These are phyloP conservation scores for Elasticomyces elasticus DNA, from an alignment of 495 filamentous ascomycete genomes.

Conservation along the genomic window DNA sequence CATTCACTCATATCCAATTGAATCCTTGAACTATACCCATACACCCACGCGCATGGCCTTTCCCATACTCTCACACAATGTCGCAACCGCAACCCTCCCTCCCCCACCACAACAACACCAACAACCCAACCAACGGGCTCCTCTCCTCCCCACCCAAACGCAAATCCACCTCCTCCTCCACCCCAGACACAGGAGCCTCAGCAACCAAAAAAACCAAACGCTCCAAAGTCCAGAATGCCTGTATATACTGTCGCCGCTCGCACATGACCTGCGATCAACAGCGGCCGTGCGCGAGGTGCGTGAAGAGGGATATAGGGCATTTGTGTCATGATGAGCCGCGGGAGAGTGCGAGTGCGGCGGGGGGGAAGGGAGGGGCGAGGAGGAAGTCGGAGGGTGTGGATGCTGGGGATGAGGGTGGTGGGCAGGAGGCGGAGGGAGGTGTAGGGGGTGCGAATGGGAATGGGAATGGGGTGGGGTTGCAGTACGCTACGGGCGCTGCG, in stretches of 20 bases:
- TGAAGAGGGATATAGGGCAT: slow-evolving; percentile 98
- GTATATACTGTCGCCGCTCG: slow-evolving; percentile 98
- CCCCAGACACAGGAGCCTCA: background rate
- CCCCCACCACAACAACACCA: too few species aligned
- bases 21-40: too few species aligned
- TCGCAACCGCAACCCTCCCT: too few species aligned
- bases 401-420: background rate
- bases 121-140: too few species aligned
- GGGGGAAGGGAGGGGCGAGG: too few species aligned
- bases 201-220: slow-evolving; percentile 57
- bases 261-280: slow-evolving; percentile 99
- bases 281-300: slow-evolving; percentile 91
- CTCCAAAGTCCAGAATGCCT: slow-evolving; percentile 99
- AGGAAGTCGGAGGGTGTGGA: slow-evolving; percentile 48
- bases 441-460: background rate
- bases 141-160: slow-evolving; percentile 10
- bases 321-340: slow-evolving; percentile 96
- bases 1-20: too few species aligned
- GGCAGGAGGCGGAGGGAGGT: background rate
- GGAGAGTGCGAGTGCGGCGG: slow-evolving; percentile 59
- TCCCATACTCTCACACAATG: too few species aligned
- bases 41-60: too few species aligned
- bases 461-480: background rate
- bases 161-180: slow-evolving; percentile 17
- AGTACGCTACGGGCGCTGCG: background rate